Evolutionary conservation across 2,329 filamentous ascomycete species (phyloP).

Genomic region (Chrysoporthe puriensis): DNA sequence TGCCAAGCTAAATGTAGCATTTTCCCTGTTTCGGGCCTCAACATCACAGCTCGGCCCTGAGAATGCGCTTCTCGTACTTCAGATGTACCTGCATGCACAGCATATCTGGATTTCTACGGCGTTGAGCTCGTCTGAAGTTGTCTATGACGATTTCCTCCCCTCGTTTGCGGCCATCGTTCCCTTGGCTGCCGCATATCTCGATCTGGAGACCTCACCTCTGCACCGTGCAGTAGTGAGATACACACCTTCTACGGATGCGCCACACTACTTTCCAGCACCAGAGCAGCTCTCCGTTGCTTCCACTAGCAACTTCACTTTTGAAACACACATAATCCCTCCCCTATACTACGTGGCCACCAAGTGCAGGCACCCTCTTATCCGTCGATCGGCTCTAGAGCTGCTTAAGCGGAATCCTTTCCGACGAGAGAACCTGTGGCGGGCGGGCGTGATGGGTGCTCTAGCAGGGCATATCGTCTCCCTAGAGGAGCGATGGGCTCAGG

Average conservation of each 20-base stretch:
- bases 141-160: slow-evolving; percentile 38
- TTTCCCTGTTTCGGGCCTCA: slow-evolving; percentile 37
- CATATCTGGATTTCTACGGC: slow-evolving; percentile 41
- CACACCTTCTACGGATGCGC: not conserved
- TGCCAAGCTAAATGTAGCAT: slow-evolving; percentile 38
- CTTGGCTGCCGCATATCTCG: slow-evolving; percentile 37
- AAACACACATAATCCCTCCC: slow-evolving; percentile 44
- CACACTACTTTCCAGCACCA: slow-evolving; percentile 14
- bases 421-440: slow-evolving; percentile 45
- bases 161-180: slow-evolving; percentile 42
- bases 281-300: slow-evolving; percentile 26
- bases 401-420: slow-evolving; percentile 35
- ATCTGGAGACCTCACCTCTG: slow-evolving; percentile 20
- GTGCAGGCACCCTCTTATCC: slow-evolving; percentile 44
- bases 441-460: slow-evolving; percentile 36
- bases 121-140: slow-evolving; percentile 36
- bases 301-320: slow-evolving; percentile 40
- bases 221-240: slow-evolving; percentile 11
- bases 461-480: slow-evolving; percentile 41
- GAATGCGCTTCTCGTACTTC: slow-evolving; percentile 36
- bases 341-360: slow-evolving; percentile 44
- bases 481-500: slow-evolving; percentile 38
- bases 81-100: slow-evolving; percentile 40
- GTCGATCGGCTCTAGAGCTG: slow-evolving; percentile 42
- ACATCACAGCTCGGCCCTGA: slow-evolving; percentile 31